A percentile compares a stretch with the other conserved stretches of the same genome.
These are phyloP conservation scores for Ganoderma boninense DNA, from an alignment of 1,284 basidiomycete genomes.

Conservation along the genomic window DNA sequence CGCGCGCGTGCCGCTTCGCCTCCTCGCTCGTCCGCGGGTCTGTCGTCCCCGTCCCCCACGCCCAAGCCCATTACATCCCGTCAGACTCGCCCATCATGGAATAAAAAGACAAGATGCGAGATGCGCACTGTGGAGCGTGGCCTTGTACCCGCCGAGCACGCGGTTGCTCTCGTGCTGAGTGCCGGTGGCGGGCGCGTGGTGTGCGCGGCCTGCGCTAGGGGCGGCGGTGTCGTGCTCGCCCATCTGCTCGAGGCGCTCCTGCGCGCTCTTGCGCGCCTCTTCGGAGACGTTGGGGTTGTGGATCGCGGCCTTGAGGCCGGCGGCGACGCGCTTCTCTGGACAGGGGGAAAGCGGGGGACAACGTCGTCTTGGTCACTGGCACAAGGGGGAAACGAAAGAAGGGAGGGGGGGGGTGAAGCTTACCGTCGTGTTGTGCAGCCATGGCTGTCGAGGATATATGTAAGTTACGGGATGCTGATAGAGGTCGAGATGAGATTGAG, in stretches of 20 bases:
- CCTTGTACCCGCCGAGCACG: slow-evolving; percentile 60
- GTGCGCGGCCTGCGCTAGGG: neutral
- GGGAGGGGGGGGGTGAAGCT: too few species aligned
- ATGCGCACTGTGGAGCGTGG: slow-evolving; percentile 55
- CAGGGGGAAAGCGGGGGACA: too few species aligned
- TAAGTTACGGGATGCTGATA: neutral
- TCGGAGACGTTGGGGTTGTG: slow-evolving; percentile 61
- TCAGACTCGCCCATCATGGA: too few species aligned
- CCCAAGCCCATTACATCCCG: neutral
- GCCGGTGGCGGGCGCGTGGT: slow-evolving; percentile 5
- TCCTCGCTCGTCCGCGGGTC: slow-evolving; percentile 46
- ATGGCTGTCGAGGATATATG: slow-evolving; percentile 3
- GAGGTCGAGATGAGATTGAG: neutral
- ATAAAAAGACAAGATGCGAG: too few species aligned
- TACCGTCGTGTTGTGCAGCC: slow-evolving; percentile 27
- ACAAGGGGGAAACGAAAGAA: neutral
- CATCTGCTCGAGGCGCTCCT: slow-evolving; percentile 52
- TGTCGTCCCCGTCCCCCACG: neutral
- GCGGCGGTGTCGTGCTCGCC: slow-evolving; percentile 33
- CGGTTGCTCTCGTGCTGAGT: slow-evolving; percentile 38
- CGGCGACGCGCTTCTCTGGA: slow-evolving; percentile 53
- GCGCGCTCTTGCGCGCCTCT: slow-evolving; percentile 57
- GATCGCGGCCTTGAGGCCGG: slow-evolving; percentile 63
- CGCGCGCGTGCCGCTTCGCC: slow-evolving; percentile 54
- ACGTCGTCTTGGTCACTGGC: neutral